Conservation (phyloP, 352 stramenopile species). For the Phytophthora chlamydospora region DNA sequence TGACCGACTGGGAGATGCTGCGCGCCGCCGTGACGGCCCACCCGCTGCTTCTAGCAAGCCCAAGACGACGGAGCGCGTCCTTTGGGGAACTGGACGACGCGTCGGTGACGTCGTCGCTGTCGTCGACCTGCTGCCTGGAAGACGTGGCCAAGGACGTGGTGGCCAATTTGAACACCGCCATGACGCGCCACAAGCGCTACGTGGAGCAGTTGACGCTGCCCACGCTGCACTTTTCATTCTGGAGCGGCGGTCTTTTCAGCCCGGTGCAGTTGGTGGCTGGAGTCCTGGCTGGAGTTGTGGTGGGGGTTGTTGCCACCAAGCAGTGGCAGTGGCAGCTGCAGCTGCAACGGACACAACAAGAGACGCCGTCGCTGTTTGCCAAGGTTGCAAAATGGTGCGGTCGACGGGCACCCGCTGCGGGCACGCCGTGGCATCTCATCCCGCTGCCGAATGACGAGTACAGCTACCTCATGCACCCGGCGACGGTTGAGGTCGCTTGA, state of each 20-base stretch:
- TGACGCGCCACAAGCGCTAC: constrained; percentile 33
- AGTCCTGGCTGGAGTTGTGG: constrained; percentile 47
- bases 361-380: constrained; percentile 27
- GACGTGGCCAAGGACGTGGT: constrained; percentile 51
- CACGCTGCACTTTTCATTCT: constrained; percentile 28
- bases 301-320: constrained; percentile 40
- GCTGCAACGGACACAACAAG: constrained; percentile 21
- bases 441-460: constrained; percentile 42
- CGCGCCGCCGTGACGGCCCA: constrained; percentile 22
- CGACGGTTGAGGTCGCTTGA: constrained; percentile 50
- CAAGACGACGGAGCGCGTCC: constrained; percentile 14
- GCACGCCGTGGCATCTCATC: constrained; percentile 34
- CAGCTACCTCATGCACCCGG: constrained; percentile 44
- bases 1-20: constrained; percentile 36
- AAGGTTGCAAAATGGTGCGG: constrained; percentile 43
- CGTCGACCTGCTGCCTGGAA: constrained; percentile 17
- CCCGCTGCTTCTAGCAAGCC: constrained; percentile 16
- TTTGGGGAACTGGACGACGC: constrained; percentile 5
- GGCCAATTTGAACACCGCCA: constrained; percentile 39
- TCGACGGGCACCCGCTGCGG: constrained; percentile 24
- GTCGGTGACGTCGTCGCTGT: constrained; percentile 19
- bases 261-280: constrained; percentile 50
- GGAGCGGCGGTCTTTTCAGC: constrained; percentile 28
- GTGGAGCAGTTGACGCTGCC: constrained; percentile 36
- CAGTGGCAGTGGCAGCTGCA: constrained; percentile 38